Evolutionary conservation across 2,329 filamentous ascomycete species (phyloP), one percentile per base, ranked within the genome.

Genomic region (Cercospora zeina): DNA sequence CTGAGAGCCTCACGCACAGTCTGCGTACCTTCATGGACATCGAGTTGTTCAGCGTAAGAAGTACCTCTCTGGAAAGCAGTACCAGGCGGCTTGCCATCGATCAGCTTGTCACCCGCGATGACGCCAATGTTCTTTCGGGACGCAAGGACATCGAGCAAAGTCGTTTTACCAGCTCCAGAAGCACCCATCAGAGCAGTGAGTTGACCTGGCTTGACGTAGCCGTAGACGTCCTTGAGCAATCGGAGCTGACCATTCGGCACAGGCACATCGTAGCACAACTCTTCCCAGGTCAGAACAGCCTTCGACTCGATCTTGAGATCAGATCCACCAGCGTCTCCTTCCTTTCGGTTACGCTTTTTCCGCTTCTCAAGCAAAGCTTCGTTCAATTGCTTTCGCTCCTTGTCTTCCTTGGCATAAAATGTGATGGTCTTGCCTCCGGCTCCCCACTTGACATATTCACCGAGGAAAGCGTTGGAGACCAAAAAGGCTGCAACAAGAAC

Each of bases 371-470:
- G 70, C 1, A 92, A 80, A 27, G 83, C 82, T 37, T 83, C 79
- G 71, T 92, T 92, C 3, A 92, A 80, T 19, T 80, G 79, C 68
- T 86, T 83, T 5, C 85, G 82, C 70, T 91, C 89, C 54, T 83
- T 82, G 73, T 88, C 84, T 5, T 89, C 87, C 69, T 86, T 88
- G 56, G 85, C 82, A 74, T 89, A 96, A 58, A 92, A 87, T 33
- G 89, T 93, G 24, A 91, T 87, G 0, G 89, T 85, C 69, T 88
- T 91, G n/a, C 91, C 91, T 7, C 89, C 91, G 73, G 89, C 88
- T 45, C 90, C 89, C 68, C 87, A 91, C 62, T 86, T 89, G 69
- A 96, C 81, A 21, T 89, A 80, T 73, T 96, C 92, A 71, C 91
- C 92, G 0, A 93, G 81, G 14, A 90, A 81, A 39, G 91, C 87